Evolutionary conservation across 2,329 filamentous ascomycete genomes (phyloP).

Genomic region (Herpotrichia juniperi): DNA sequence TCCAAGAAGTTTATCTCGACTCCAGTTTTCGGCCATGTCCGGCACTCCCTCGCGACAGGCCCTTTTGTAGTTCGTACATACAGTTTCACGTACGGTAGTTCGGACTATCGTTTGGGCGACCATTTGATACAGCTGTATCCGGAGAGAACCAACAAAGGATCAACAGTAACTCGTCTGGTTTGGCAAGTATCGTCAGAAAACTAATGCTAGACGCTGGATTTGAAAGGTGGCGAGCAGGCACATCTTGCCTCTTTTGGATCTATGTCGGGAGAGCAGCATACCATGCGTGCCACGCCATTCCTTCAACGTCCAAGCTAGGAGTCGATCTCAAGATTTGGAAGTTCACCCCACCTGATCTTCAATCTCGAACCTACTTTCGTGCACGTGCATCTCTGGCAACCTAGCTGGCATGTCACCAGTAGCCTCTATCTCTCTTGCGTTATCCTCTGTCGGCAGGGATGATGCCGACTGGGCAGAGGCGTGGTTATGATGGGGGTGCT

Average conservation of each 20-base stretch:
- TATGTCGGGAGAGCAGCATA: constrained; percentile 1
- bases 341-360: not conserved
- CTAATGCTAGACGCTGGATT: not conserved
- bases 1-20: not conserved
- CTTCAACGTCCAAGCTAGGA: not conserved
- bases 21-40: not conserved
- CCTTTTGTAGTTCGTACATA: not conserved
- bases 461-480: not conserved
- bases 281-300: not conserved
- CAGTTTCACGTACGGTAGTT: not conserved
- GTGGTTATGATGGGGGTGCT: not conserved
- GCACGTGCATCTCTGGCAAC: not conserved
- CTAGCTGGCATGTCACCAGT: not conserved
- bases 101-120: not conserved
- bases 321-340: not conserved
- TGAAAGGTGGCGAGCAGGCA: not conserved
- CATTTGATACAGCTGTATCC: not conserved
- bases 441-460: not conserved
- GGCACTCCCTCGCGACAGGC: not conserved
- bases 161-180: constrained; percentile 3
- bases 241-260: not conserved
- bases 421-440: not conserved
- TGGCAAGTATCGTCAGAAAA: constrained; percentile 5
- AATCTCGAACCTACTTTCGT: not conserved
- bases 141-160: constrained; percentile 8